Evolutionary conservation across 495 filamentous ascomycete species (phyloP), one percentile per base, ranked within the genome.

Genomic region (Penicillium odoratum): DNA sequence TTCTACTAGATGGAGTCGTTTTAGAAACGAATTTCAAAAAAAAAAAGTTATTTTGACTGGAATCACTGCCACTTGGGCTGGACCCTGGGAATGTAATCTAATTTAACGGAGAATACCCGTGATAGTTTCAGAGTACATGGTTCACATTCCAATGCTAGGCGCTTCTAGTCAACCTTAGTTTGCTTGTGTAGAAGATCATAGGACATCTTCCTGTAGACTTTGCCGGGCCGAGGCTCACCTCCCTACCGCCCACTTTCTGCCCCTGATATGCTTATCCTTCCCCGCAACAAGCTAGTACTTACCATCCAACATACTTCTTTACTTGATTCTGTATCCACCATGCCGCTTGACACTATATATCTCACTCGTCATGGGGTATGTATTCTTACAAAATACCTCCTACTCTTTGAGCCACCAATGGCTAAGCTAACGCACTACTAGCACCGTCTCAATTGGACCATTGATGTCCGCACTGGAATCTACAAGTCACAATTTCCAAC

Each of bases 381-480:
- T 81, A 43, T 40, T 31, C 9, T 47, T 31, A 18, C 31, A 28
- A 34, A 26, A 25, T 33, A 21, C 15, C 51, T n/a, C 36, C 38
- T 50, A 11, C 61, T 71, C 55, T 56, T 54, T 47, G 29, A 63
- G 42, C 52, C 58, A 48, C 55, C 34, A 15, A 50, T 16, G 9
- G 15, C 52, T 29, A 52, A 43, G 15, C 36, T 49, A 30, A 51
- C 4, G 28, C 13, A 25, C 31, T 28, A 30, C 42, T 70, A 97
- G 93, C 96, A 94, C 73, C 93, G 94, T 42, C 85, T 88, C 61
- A 93, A 86, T 65, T 97, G 90, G 90, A 84, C 83, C 18, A 89
- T 97, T 51, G 86, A 98, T 68, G 81, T 82, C 34, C 74, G 80
- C 50, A 92, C 87, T 6, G 94, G 94, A 53, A 81, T 70, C 55